A percentile compares a stretch with the other conserved stretches of the same genome.
phyloP scores from a whole-genome alignment of 2,329 filamentous ascomycete genomes.

The Colletotrichum limetticola region DNA sequence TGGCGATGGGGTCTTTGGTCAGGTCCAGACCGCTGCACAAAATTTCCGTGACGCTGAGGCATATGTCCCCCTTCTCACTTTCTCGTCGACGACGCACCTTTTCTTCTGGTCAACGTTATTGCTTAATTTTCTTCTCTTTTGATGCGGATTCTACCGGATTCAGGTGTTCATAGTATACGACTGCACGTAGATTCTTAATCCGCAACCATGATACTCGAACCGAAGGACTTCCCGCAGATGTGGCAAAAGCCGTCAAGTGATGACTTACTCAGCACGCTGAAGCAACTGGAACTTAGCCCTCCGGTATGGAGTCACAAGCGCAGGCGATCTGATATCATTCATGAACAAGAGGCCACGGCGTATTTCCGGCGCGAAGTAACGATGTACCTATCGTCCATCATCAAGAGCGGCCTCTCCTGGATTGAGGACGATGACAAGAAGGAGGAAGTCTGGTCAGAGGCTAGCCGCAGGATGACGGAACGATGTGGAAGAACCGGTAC shows the following conservation, averaged over 20 bases:
- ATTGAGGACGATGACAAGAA: conserved; percentile 72
- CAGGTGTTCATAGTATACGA: conserved; percentile 2
- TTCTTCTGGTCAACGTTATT: not conserved
- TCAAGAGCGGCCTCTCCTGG: conserved; percentile 76
- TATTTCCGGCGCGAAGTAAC: conserved; percentile 64
- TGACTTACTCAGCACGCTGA: conserved; percentile 73
- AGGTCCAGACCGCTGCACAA: conserved; percentile 32
- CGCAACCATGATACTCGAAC: conserved; percentile 45
- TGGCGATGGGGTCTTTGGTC: conserved; percentile 30
- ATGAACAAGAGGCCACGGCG: conserved; percentile 53
- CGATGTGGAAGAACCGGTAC: conserved; percentile 80
- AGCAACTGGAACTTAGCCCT: conserved; percentile 73
- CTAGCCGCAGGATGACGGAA: conserved; percentile 84
- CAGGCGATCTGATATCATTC: conserved; percentile 53
- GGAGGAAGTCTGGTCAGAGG: conserved; percentile 80
- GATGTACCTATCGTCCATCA: conserved; percentile 75
- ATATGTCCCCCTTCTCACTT: not conserved
- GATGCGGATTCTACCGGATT: not conserved
- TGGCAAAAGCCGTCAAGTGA: conserved; percentile 78
- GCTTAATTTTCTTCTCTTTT: not conserved
- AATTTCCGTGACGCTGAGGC: conserved; percentile 14
- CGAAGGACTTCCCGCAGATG: conserved; percentile 80
- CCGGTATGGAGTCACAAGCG: conserved; percentile 71
- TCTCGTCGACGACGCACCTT: not conserved
- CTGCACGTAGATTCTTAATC: conserved; percentile 18